These are phyloP conservation scores for Citrus maxima DNA, from an alignment of 345 rosid species.

Conservation along the genomic window DNA sequence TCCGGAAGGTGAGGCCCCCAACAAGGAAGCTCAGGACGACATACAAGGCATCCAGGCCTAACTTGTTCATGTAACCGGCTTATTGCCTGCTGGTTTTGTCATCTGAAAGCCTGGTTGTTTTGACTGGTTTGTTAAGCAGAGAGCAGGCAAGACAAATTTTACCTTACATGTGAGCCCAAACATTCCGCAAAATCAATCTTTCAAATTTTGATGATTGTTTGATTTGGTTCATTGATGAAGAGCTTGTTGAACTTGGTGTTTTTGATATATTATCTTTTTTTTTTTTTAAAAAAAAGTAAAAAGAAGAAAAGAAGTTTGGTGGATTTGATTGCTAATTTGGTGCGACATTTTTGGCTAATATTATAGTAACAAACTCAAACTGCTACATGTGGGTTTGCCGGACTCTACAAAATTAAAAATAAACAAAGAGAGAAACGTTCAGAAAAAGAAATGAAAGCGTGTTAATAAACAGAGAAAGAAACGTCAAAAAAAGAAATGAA, in stretches of 20 bases:
- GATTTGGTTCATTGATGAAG: constrained; percentile 1
- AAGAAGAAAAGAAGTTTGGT: no score
- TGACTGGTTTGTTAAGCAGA: neutral
- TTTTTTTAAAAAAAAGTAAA: no score
- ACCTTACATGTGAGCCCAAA: neutral
- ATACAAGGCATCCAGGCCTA: constrained; percentile 70
- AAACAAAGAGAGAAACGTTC: neutral
- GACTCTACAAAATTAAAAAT: no score
- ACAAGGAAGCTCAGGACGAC: constrained; percentile 69
- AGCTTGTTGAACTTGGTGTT: neutral
- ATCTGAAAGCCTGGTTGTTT: neutral
- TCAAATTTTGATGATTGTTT: neutral
- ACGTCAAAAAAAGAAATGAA: neutral
- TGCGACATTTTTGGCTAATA: no score
- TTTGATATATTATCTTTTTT: no score
- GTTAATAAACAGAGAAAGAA: no score
- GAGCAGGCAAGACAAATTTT: neutral
- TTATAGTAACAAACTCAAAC: no score
- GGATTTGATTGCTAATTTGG: no score
- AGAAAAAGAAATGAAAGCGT: no score
- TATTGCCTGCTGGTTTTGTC: neutral
- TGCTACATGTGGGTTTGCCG: no score
- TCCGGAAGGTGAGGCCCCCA: constrained; percentile 66
- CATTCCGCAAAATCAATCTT: neutral
- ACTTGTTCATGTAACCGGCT: constrained; percentile 49